Conservation (phyloP, 2,329 filamentous ascomycete genomes). For the Fusarium napiforme region DNA sequence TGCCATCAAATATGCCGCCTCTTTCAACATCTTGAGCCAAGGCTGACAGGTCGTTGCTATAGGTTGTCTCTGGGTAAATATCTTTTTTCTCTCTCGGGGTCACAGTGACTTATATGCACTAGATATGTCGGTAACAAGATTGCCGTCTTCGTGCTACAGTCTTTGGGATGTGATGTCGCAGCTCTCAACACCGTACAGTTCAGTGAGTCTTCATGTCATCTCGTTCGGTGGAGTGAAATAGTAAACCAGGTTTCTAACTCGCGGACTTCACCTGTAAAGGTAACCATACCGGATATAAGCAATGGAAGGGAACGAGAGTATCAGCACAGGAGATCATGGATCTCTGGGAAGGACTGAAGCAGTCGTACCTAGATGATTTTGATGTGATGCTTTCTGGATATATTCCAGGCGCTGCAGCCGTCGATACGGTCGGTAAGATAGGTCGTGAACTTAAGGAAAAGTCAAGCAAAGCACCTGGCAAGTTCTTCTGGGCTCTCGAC, state of each 20-base stretch:
- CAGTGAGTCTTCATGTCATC: constrained; percentile 68
- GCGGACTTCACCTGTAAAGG: constrained; percentile 61
- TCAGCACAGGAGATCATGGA: constrained; percentile 85
- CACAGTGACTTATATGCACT: constrained; percentile 23
- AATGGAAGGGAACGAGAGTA: constrained; percentile 85
- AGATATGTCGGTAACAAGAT: constrained; percentile 99
- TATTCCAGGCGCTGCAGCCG: constrained; percentile 85
- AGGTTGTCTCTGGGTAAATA: constrained; percentile 47
- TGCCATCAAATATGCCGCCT: constrained; percentile 19
- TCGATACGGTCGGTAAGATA: constrained; percentile 86
- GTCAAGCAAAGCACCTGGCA: constrained; percentile 70
- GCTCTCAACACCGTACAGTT: constrained; percentile 97
- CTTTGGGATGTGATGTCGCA: constrained; percentile 91
- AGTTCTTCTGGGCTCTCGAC: constrained; percentile 97
- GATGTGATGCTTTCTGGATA: constrained; percentile 96
- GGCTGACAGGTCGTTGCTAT: constrained; percentile 19
- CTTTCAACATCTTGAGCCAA: not conserved
- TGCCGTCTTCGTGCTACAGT: constrained; percentile 93
- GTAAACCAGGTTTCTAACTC: constrained; percentile 11
- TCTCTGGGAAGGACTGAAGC: constrained; percentile 84
- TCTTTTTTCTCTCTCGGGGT: not conserved
- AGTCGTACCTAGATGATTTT: constrained; percentile 87
- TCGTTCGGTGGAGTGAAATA: not conserved
- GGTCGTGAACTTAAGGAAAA: constrained; percentile 81
- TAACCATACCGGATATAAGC: constrained; percentile 93